These are phyloP conservation scores for Skeletonema grethae DNA, from an alignment of 108 stramenopile species.

Conservation along the genomic window DNA sequence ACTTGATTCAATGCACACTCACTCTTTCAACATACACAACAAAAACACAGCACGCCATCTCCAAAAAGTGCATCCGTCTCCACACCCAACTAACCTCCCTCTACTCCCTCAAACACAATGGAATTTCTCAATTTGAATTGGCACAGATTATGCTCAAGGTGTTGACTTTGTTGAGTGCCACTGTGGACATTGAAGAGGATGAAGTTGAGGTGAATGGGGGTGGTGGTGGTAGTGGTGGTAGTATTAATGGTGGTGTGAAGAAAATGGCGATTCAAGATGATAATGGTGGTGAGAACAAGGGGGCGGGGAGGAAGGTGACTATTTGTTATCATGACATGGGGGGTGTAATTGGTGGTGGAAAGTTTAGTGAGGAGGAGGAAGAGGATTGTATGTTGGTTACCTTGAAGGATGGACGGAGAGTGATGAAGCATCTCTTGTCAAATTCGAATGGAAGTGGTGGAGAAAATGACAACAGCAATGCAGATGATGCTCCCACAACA, in stretches of 20 bases:
- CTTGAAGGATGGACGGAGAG: conserved; percentile 20
- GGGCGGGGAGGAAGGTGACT: conserved; percentile 32
- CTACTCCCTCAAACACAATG: conserved; percentile 63
- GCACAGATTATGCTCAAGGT: conserved; percentile 70
- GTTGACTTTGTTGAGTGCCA: conserved; percentile 64
- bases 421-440: conserved; percentile 3
- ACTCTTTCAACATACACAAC: background rate
- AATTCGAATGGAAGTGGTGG: background rate
- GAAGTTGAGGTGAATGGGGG: conserved; percentile 1
- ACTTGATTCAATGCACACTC: too few species aligned
- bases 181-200: conserved; percentile 41
- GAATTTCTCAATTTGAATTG: conserved; percentile 54
- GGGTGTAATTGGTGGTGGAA: conserved; percentile 29
- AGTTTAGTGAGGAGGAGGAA: conserved; percentile 16
- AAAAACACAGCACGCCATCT: conserved; percentile 38
- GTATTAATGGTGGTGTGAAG: conserved; percentile 3
- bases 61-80: conserved; percentile 65
- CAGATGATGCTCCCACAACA: background rate
- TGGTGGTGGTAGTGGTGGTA: conserved; percentile 1
- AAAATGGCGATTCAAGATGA: conserved; percentile 18
- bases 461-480: background rate
- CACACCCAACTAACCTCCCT: conserved; percentile 67
- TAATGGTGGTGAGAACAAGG: background rate
- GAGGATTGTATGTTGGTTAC: conserved; percentile 24
- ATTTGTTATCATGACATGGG: conserved; percentile 64